Evolutionary conservation across 768 basidiomycete species (phyloP), one percentile per base, ranked within the genome.

Genomic region (Rhodotorula paludigena): DNA sequence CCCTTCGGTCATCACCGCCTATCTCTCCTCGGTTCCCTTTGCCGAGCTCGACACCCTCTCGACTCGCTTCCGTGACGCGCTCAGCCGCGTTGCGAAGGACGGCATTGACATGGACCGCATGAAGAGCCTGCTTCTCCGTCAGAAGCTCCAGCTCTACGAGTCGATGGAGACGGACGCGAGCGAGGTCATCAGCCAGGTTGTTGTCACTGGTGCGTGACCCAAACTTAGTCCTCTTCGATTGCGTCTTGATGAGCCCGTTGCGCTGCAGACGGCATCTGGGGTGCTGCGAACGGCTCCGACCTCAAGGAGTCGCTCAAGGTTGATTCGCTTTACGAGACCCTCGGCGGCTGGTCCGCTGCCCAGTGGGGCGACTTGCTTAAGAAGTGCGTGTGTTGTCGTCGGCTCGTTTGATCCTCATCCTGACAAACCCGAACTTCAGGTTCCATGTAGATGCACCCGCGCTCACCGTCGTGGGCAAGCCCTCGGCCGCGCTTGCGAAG

Each of bases 101-200:
- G 92, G 89, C 7, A 81, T 98, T 56, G 90, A 98, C 78, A 92
- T 97, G 88, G 82, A 86, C 38, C 82, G 94, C 16, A 96, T 99
- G 87, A 78, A 79, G 23, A 87, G 89, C 85, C 82, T 96, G 25
- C 85, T 99, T 53, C 84, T 86, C 71, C 82, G 92, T 57, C 91
- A 96, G 73, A 88, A 90, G 79, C 86, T 75, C 2, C 64, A 92
- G 89, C 80, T 93, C 32, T 87, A 88, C 64, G 90, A 89, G 78
- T 86, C 83, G 77, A 79, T 93, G 25, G 92, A 94, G 78, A 87
- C 88, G 33, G 82, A 85, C 10, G 89, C 90, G 75, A 89, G 88
- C 23, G 89, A 91, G 69, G 84, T 86, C 1, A 89, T 93, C 75
- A 86, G 86, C 1, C 81, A 83, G 45, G 84, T 84, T 3, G 82